These are phyloP conservation scores for Leishmania mexicana DNA, from an alignment of 208 protist species.

Conservation along the genomic window DNA sequence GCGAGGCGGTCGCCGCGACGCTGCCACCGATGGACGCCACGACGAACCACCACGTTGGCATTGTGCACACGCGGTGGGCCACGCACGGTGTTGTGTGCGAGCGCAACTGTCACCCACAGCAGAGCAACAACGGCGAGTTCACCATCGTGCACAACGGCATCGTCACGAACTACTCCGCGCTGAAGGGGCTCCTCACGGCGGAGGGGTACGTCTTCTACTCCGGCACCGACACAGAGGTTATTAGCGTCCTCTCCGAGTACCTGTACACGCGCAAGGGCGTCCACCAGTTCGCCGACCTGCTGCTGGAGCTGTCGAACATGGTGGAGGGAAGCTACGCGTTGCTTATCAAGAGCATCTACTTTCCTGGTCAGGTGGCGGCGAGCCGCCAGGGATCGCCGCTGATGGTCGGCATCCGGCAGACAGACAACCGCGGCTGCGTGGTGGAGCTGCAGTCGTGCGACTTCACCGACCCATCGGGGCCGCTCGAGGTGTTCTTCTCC, in stretches of 20 bases:
- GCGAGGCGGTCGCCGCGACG: conserved; percentile 14
- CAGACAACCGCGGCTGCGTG: conserved; percentile 12
- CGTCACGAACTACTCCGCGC: conserved; percentile 92
- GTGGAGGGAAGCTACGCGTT: conserved; percentile 92
- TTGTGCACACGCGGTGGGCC: conserved; percentile 98
- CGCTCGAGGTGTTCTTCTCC: conserved; percentile 91
- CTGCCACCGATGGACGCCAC: conserved; percentile 44
- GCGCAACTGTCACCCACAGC: conserved; percentile 95
- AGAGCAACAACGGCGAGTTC: conserved; percentile 77
- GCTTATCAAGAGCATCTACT: conserved; percentile 85
- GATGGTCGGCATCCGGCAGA: conserved; percentile 83
- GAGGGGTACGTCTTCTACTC: conserved; percentile 86
- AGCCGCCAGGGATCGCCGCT: conserved; percentile 92
- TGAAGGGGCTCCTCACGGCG: conserved; percentile 72
- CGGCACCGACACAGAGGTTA: conserved; percentile 96
- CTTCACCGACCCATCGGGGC: conserved; percentile 18
- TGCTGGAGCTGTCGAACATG: conserved; percentile 49
- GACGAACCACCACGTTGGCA: conserved; percentile 64
- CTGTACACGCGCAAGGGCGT: conserved; percentile 60
- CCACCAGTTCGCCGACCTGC: conserved; percentile 59
- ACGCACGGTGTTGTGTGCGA: conserved; percentile 95
- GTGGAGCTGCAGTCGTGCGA: conserved; percentile 23
- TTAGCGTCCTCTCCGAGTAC: conserved; percentile 91
- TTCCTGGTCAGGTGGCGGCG: conserved; percentile 91
- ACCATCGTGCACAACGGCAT: conserved; percentile 97